Evolutionary conservation across 1,284 basidiomycete species (phyloP).

Genomic region (Ustilago nuda): DNA sequence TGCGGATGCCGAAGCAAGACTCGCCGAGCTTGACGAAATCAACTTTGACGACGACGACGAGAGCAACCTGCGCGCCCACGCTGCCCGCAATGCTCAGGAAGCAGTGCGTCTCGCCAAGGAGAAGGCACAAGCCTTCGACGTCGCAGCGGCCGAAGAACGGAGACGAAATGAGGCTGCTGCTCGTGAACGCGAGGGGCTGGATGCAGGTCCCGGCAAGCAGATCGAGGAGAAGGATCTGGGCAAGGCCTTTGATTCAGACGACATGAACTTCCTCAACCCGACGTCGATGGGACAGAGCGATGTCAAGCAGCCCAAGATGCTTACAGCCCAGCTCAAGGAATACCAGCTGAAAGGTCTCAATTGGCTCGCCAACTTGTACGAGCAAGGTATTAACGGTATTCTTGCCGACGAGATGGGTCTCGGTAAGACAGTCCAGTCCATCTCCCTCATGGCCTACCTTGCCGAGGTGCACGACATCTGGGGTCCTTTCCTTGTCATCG

Average conservation of each 20-base stretch:
- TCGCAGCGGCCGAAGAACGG: constrained; percentile 80
- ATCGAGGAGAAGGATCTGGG: constrained; percentile 62
- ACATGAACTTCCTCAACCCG: constrained; percentile 99
- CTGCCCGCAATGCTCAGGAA: constrained; percentile 88
- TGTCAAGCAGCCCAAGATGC: constrained; percentile 91
- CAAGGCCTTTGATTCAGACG: constrained; percentile 75
- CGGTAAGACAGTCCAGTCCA: constrained; percentile 94
- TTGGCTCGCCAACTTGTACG: constrained; percentile 97
- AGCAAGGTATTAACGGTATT: constrained; percentile 84
- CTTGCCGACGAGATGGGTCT: constrained; percentile 84
- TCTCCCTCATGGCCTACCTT: constrained; percentile 94
- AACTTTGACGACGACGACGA: constrained; percentile 96
- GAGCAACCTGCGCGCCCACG: constrained; percentile 88
- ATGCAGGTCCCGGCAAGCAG: constrained; percentile 34
- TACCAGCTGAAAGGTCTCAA: constrained; percentile 98
- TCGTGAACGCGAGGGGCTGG: constrained; percentile 39
- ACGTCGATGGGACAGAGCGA: constrained; percentile 85
- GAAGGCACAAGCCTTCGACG: constrained; percentile 87
- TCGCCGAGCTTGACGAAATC: constrained; percentile 77
- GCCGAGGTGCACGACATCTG: constrained; percentile 98
- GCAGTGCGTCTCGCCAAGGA: constrained; percentile 84
- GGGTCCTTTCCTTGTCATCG: constrained; percentile 99
- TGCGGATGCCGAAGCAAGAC: constrained; percentile 47
- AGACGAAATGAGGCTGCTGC: constrained; percentile 75
- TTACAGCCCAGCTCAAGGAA: constrained; percentile 96